A percentile compares a stretch with the other conserved stretches of the same genome.
These are phyloP conservation scores for Paspalum vaginatum DNA, from an alignment of 176 grass and related monocot species.

Conservation along the genomic window DNA sequence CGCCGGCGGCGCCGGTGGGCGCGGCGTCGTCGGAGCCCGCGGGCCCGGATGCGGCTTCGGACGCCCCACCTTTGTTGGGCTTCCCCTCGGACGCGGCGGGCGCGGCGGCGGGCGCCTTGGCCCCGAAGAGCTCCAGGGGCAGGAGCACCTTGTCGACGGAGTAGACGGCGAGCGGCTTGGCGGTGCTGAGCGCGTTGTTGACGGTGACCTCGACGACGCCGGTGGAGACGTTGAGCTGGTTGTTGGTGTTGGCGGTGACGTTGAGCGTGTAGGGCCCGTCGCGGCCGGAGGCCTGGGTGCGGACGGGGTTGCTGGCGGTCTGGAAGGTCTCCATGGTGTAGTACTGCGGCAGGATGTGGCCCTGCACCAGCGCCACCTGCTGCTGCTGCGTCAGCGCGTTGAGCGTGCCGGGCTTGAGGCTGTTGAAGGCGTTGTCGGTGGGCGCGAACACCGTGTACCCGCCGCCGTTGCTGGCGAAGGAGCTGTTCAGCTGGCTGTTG, in stretches of 20 bases:
- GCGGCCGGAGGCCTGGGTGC: constrained; percentile 76
- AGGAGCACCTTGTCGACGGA: constrained; percentile 76
- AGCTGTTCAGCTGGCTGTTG: constrained; percentile 87
- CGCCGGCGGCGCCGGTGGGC: constrained; percentile 26
- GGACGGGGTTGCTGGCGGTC: constrained; percentile 89
- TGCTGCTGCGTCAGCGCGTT: constrained; percentile 73
- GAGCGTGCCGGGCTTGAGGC: constrained; percentile 82
- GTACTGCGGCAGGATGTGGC: constrained; percentile 71
- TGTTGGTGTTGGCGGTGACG: constrained; percentile 54
- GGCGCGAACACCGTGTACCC: constrained; percentile 84
- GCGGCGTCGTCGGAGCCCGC: constrained; percentile 35
- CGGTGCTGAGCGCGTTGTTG: constrained; percentile 50
- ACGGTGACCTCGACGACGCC: constrained; percentile 57
- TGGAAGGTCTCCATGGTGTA: constrained; percentile 63
- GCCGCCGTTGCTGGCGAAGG: constrained; percentile 53
- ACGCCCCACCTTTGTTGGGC: constrained; percentile 46
- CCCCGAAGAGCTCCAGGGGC: constrained; percentile 60
- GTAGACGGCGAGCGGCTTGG: constrained; percentile 71
- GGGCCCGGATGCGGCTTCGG: constrained; percentile 29
- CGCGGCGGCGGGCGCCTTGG: constrained; percentile 66
- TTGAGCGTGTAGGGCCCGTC: constrained; percentile 71
- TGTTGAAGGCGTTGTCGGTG: constrained; percentile 91
- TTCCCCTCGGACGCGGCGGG: constrained; percentile 48
- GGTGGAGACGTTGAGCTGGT: constrained; percentile 69
- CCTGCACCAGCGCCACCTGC: constrained; percentile 88